These are phyloP conservation scores for Misopates orontium DNA, from an alignment of 257 asterid species.

Conservation along the genomic window DNA sequence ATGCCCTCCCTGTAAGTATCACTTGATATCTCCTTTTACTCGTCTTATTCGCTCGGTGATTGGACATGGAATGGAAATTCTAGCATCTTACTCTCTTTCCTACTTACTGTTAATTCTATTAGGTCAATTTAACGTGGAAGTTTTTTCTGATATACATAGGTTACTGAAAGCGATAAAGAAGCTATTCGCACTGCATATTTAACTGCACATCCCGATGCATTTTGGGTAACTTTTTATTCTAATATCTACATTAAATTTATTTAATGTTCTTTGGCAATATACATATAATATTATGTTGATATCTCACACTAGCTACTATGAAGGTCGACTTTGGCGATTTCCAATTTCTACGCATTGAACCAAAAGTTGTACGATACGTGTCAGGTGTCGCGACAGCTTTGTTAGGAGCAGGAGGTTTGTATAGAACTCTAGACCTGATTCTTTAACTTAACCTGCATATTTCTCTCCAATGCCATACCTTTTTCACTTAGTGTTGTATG, in stretches of 20 bases:
- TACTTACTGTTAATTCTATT: slow-evolving; percentile 11
- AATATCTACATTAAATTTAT: slow-evolving; percentile 19
- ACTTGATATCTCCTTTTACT: background rate
- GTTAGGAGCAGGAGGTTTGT: slow-evolving; percentile 90
- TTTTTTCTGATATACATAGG: slow-evolving; percentile 42
- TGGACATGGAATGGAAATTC: slow-evolving; percentile 3
- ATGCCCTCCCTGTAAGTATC: slow-evolving; percentile 70
- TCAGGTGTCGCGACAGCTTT: slow-evolving; percentile 94
- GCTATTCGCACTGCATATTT: slow-evolving; percentile 70
- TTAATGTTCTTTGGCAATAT: background rate
- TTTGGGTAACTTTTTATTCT: slow-evolving; percentile 62
- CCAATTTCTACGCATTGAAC: slow-evolving; percentile 84
- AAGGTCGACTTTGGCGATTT: slow-evolving; percentile 99
- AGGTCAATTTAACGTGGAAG: slow-evolving; percentile 18
- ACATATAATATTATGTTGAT: slow-evolving; percentile 21
- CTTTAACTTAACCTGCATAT: slow-evolving; percentile 1
- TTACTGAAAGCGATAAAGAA: slow-evolving; percentile 51
- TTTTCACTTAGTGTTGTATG: no score
- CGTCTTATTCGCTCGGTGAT: slow-evolving; percentile 13
- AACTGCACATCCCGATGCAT: slow-evolving; percentile 86
- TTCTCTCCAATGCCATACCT: slow-evolving; percentile 8
- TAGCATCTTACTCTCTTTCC: background rate
- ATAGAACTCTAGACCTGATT: slow-evolving; percentile 19
- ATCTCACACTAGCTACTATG: slow-evolving; percentile 31
- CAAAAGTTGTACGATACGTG: slow-evolving; percentile 71